phyloP scores from a whole-genome alignment of 495 filamentous ascomycete genomes.

The Neurospora sp. region DNA sequence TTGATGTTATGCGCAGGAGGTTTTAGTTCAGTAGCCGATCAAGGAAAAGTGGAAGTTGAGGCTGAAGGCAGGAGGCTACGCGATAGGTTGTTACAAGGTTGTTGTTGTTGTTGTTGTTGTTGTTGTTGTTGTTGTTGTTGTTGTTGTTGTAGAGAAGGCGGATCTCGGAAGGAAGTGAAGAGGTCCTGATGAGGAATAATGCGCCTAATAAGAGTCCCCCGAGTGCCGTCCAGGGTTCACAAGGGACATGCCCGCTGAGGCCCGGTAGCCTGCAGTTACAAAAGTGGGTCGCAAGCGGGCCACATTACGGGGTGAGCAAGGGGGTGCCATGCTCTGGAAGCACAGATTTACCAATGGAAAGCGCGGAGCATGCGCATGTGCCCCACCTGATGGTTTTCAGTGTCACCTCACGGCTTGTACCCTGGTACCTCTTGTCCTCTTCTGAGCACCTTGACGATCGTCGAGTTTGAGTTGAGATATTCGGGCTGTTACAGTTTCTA shows the following conservation, averaged over 20 bases:
- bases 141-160: background rate
- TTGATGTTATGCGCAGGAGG: background rate
- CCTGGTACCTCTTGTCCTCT: background rate
- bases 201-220: slow-evolving; percentile 25
- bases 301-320: slow-evolving; percentile 21
- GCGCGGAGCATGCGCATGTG: background rate
- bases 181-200: slow-evolving; percentile 17
- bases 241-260: slow-evolving; percentile 8
- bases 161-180: slow-evolving; percentile 4
- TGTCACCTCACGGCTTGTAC: background rate
- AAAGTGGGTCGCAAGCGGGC: slow-evolving; percentile 13
- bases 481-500: background rate
- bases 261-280: background rate
- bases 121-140: no score
- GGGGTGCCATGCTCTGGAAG: background rate
- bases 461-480: background rate
- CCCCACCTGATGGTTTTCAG: background rate
- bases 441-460: background rate
- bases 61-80: background rate
- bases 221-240: slow-evolving; percentile 5
- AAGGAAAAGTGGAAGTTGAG: background rate
- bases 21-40: background rate
- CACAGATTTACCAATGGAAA: background rate
- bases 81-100: background rate
- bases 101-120: no score